phyloP scores from a whole-genome alignment of 139 green algal genomes.

The Chlamydomonas asymmetrica region DNA sequence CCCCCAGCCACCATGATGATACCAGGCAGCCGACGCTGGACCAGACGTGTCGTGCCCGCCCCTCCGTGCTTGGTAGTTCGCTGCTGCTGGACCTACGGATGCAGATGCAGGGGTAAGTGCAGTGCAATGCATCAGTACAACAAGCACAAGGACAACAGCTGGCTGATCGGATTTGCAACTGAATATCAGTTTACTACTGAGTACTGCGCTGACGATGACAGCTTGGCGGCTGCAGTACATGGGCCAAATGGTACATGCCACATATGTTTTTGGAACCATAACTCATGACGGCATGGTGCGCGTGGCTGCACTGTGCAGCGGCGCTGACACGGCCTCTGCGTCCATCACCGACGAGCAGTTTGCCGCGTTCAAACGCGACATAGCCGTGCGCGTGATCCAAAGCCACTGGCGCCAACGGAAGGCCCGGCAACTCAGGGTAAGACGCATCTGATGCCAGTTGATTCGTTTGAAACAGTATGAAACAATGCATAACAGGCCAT shows the following conservation, averaged over 20 bases:
- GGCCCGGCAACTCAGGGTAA: conserved; percentile 28
- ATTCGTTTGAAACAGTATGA: no score
- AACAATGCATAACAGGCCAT: no score
- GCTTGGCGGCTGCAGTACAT: background rate
- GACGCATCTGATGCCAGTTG: no score
- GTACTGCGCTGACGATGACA: background rate
- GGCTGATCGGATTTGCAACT: background rate
- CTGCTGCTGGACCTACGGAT: no score
- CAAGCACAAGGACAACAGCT: no score
- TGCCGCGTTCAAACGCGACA: conserved; percentile 42
- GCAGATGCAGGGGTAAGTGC: no score
- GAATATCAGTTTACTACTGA: conserved; percentile 1
- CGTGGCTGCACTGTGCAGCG: background rate
- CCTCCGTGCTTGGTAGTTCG: no score
- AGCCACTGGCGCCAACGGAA: conserved; percentile 40
- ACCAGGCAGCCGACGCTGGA: no score
- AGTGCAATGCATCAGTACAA: no score
- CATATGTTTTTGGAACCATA: no score
- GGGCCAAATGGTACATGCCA: background rate
- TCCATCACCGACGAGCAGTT: conserved; percentile 16
- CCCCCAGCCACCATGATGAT: no score
- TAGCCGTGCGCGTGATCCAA: conserved; percentile 65
- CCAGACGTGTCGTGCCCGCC: no score
- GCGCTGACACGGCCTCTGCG: background rate
- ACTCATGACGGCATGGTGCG: background rate